Base-by-base conservation (phyloP, 371 early-diverging fungal species). In the Apophysomyces trapeziformis region DNA sequence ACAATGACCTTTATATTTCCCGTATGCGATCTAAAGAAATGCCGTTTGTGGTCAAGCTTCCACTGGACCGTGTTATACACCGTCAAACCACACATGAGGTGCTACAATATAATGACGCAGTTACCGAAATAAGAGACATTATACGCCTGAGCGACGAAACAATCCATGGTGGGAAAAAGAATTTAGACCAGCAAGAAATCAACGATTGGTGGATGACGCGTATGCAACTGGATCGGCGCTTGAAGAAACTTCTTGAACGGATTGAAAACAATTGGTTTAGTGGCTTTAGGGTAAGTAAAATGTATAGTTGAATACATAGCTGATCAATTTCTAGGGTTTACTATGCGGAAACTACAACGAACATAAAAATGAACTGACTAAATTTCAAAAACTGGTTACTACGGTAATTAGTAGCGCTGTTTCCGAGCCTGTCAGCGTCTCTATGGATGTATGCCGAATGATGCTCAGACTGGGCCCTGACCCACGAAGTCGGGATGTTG, bases 261-360 rank as follows among this genome's bases (percentile, higher is more conserved):
- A 83, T 97, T 9, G 93, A 97, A 64, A 68, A 71, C 38, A 76
- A 76, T 14, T 96, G 96, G 96, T 80, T 96, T 2, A 91, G 95
- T 32, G 94, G 93, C 1, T 93, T 95, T 21, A 81, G 80, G 70
- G 88, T 86, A 37, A 58, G 43, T 36, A 26, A 1, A 1, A 26
- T 2, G 3, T 26, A 2, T 26, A 26, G 3, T 2, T 26, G 2
- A 26, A 26, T 26, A 26, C 2, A 2, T 26, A 26, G 3, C 32
- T 26, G 32, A 26, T 26, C 12, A 4, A 36, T 37, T 11, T 18
- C 8, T 41, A 72, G 68, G 80, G 76, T 1, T 9, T 80, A 7
- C 58, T 80, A 26, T 62, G 68, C 50, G 76, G 76, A 1, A 63
- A 64, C 21, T 58, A 44, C 35, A 38, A 61, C 32, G 74, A 70